Base-by-base conservation (phyloP, 371 early-diverging fungal genomes). In the Mortierella sp. region DNA sequence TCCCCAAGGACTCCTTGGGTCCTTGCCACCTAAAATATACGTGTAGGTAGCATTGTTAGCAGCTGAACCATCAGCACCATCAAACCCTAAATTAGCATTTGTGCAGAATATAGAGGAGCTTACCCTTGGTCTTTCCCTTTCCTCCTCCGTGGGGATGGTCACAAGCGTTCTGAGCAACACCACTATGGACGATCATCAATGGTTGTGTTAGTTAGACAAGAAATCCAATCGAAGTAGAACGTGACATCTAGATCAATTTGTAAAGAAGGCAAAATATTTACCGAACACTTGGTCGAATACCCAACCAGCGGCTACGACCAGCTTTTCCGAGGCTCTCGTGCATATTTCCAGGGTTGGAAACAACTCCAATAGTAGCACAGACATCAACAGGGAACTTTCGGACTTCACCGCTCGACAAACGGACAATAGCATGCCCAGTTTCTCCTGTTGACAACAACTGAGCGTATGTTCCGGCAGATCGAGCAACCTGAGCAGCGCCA, bases 101-200 rank as follows among this genome's bases (percentile, higher is more conserved):
- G 17, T n/a, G n/a, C 2, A 47, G 17, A 47, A 4, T 5, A 17
- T 13, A 47, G 23, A 19, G 19, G 5, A 29, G 12, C 64, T 91
- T 93, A 86, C 99, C 98, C 91, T 96, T 96, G 69, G 94, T 93
- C 88, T 96, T 97, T 78, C 94, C 93, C 78, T 94, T 90, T 89
- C 99, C 99, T 91, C 99, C 99, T 87, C 99, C 99, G 85, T 98
- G 98, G 66, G 98, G 97, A 89, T 99, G 99, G 87, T 99, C 98
- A 63, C 89, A 88, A n/a, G 98, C 94, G 88, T 98, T 99, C 98
- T 97, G 97, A 49, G 99, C 99, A 84, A 98, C 96, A 95, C 98
- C 97, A 90, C 81, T 79, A 57, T 72, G 73, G 82, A 37, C n/a
- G 10, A 6, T 49, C 12, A 55, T 19, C 37, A 70, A 32, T 35